Evolutionary conservation across 768 basidiomycete genomes (phyloP).

Genomic region (Rhodotorula graminis): DNA sequence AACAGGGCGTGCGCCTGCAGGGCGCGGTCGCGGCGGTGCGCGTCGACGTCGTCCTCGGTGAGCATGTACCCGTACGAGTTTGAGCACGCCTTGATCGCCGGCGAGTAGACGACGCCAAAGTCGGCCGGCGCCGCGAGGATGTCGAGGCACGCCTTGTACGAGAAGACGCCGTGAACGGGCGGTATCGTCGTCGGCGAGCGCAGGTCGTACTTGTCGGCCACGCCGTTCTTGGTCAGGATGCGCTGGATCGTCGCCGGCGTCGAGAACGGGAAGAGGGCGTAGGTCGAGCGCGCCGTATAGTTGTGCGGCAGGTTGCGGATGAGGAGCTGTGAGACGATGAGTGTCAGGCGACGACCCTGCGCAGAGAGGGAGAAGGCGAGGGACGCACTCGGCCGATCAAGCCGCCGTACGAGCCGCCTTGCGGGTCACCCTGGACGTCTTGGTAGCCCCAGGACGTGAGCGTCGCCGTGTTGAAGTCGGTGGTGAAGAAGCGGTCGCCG

Average conservation of each 20-base stretch:
- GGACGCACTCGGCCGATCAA: constrained; percentile 18
- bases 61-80: neutral
- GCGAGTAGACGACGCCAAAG: constrained; percentile 10
- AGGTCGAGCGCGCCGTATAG: constrained; percentile 46
- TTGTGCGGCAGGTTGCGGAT: constrained; percentile 11
- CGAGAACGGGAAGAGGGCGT: constrained; percentile 71
- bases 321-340: neutral
- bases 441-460: constrained; percentile 67
- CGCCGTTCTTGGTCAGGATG: constrained; percentile 23
- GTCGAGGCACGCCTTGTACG: neutral
- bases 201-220: constrained; percentile 25
- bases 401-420: constrained; percentile 32
- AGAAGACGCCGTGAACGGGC: constrained; percentile 4
- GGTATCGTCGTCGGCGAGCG: neutral
- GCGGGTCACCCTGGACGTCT: constrained; percentile 16
- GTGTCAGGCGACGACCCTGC: neutral
- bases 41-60: neutral
- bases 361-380: neutral
- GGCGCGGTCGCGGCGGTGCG: constrained; percentile 7
- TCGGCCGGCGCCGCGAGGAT: neutral
- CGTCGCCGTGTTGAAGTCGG: constrained; percentile 12
- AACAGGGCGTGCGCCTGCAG: neutral
- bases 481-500: constrained; percentile 59
- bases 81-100: neutral
- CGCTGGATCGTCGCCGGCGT: constrained; percentile 22